phyloP scores from a whole-genome alignment of 352 stramenopile species.

The Stramenopiles sp. region DNA sequence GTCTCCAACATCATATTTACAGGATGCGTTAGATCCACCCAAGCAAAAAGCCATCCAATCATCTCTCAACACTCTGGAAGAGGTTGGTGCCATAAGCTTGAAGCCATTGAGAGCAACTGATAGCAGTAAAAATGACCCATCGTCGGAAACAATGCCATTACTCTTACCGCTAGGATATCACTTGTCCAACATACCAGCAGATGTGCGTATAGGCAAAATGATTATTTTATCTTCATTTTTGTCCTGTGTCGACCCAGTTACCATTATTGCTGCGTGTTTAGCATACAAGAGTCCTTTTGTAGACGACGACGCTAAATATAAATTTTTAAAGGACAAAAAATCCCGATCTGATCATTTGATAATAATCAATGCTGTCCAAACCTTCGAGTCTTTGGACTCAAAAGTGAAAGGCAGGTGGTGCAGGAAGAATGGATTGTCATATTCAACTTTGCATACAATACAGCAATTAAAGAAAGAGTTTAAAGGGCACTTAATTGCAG shows the following conservation, averaged over 20 bases:
- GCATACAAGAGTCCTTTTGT: not conserved
- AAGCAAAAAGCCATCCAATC: not conserved
- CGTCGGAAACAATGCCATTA: not conserved
- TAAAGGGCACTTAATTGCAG: not conserved
- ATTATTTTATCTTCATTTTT: not conserved
- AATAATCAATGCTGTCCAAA: not conserved
- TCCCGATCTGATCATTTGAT: slow-evolving; percentile 3
- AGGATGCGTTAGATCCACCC: not conserved
- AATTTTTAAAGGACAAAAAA: not conserved
- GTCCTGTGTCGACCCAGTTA: not conserved
- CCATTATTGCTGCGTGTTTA: not conserved
- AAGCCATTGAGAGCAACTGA: not conserved
- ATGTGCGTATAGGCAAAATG: not conserved
- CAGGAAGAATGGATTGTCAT: not conserved
- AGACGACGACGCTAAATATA: not conserved
- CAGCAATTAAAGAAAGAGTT: not conserved
- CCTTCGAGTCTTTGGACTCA: not conserved
- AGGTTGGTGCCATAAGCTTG: not conserved
- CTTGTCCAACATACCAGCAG: not conserved
- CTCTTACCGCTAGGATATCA: not conserved
- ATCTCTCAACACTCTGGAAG: not conserved
- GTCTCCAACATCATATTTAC: not conserved
- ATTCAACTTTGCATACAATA: not conserved
- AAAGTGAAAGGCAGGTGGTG: not conserved
- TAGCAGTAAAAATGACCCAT: not conserved